Evolutionary conservation across 495 filamentous ascomycete genomes (phyloP).

Genomic region (Aspergillus coremiiformis): DNA sequence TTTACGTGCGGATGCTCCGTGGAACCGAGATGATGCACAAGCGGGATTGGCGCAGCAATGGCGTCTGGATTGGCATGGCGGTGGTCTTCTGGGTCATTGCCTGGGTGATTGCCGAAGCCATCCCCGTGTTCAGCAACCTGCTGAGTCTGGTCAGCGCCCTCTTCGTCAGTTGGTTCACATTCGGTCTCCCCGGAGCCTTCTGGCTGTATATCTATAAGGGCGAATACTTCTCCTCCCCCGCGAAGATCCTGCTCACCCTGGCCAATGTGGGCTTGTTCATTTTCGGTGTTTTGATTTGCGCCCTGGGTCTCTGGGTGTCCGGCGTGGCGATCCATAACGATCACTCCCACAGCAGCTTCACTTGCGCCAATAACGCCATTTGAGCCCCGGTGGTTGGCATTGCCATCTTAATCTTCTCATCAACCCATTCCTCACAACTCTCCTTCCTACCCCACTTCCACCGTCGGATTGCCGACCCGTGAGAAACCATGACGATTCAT

Average conservation of each 20-base stretch:
- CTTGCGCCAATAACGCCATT: background rate
- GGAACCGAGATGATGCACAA: slow-evolving; percentile 52
- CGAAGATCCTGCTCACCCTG: slow-evolving; percentile 31
- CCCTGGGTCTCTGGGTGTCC: background rate
- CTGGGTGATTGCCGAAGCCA: slow-evolving; percentile 65
- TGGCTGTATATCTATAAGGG: slow-evolving; percentile 39
- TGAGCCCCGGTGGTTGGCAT: background rate
- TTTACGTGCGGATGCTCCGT: slow-evolving; percentile 55
- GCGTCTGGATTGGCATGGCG: slow-evolving; percentile 52
- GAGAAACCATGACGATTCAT: background rate
- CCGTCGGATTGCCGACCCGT: background rate
- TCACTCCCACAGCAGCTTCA: background rate
- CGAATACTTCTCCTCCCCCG: slow-evolving; percentile 24
- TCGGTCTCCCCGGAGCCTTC: slow-evolving; percentile 37
- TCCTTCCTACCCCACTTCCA: background rate
- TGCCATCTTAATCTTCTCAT: background rate
- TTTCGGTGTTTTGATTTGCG: background rate
- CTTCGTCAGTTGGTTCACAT: slow-evolving; percentile 14
- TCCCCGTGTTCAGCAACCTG: slow-evolving; percentile 64
- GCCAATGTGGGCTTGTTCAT: slow-evolving; percentile 20
- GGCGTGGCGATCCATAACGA: slow-evolving; percentile 3
- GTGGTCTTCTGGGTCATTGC: slow-evolving; percentile 52
- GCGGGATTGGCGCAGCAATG: slow-evolving; percentile 35
- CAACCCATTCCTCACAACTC: background rate
- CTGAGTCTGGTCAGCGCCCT: slow-evolving; percentile 36